These are phyloP conservation scores for Saccharomycopsis javanensis DNA, from an alignment of 805 yeast genomes.

Conservation along the genomic window DNA sequence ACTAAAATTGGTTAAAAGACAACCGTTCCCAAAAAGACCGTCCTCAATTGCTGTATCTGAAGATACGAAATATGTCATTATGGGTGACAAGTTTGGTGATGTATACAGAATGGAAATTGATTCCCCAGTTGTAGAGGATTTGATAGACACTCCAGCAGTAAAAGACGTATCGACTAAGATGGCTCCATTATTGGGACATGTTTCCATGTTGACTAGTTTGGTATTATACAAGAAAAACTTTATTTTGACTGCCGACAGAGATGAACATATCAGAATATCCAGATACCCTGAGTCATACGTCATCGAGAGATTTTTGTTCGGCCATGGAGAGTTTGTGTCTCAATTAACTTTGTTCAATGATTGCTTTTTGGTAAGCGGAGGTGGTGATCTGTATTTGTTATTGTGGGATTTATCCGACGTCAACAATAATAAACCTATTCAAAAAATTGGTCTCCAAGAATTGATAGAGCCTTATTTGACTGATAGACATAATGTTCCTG, in stretches of 20 bases:
- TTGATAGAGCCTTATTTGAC: constrained; percentile 38
- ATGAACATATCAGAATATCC: constrained; percentile 86
- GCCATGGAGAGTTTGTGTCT: constrained; percentile 78
- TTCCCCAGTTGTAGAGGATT: constrained; percentile 13
- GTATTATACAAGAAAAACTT: constrained; percentile 37
- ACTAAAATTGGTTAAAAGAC: constrained; percentile 51
- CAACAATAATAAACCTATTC: constrained; percentile 30
- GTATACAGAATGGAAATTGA: constrained; percentile 55
- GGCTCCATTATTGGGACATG: constrained; percentile 82
- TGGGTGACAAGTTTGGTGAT: constrained; percentile 96
- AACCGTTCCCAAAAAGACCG: constrained; percentile 87
- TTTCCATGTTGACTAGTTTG: constrained; percentile 87
- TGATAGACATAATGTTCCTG: constrained; percentile 50
- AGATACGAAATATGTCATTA: constrained; percentile 42
- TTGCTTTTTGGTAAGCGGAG: constrained; percentile 62
- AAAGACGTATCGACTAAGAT: neutral
- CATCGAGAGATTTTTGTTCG: constrained; percentile 76
- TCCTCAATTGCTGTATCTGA: constrained; percentile 57
- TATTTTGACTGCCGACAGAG: constrained; percentile 81
- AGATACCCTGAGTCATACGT: constrained; percentile 69
- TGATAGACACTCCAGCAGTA: constrained; percentile 35
- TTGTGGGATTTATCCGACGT: constrained; percentile 50
- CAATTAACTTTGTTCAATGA: constrained; percentile 44
- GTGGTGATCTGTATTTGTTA: constrained; percentile 74
- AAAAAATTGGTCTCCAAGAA: constrained; percentile 39